These are phyloP conservation scores for Blastobotrys buckinghamii DNA, from an alignment of 1,139 yeast genomes.

Conservation along the genomic window DNA sequence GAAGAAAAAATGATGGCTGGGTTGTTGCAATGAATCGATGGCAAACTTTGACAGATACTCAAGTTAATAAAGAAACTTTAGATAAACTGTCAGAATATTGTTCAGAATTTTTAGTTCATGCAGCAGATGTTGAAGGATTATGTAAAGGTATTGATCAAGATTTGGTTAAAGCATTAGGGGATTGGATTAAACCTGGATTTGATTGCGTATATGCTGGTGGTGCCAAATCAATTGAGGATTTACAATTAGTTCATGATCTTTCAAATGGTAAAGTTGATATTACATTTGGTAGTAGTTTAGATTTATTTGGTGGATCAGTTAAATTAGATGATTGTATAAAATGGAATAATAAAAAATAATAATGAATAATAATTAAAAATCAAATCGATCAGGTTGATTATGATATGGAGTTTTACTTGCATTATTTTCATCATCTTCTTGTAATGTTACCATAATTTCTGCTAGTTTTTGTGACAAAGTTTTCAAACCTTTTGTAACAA, in stretches of 20 bases:
- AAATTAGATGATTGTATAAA: conserved; percentile 62
- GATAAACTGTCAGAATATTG: conserved; percentile 55
- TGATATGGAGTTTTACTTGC: conserved; percentile 2
- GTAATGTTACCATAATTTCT: conserved; percentile 76
- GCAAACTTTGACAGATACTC: conserved; percentile 78
- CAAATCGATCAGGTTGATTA: background rate
- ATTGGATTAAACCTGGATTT: conserved; percentile 61
- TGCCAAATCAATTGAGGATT: conserved; percentile 67
- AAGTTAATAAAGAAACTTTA: conserved; percentile 50
- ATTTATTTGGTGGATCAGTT: conserved; percentile 81
- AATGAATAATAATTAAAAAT: background rate
- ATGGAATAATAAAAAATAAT: conserved; percentile 48
- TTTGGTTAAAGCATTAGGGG: conserved; percentile 62
- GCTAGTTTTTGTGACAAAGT: conserved; percentile 89
- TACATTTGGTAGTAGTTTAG: conserved; percentile 89
- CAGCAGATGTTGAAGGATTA: conserved; percentile 97
- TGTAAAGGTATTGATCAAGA: conserved; percentile 87
- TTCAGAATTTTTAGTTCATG: conserved; percentile 85
- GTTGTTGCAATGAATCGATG: conserved; percentile 94
- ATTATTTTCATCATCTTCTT: conserved; percentile 28
- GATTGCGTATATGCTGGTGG: conserved; percentile 97
- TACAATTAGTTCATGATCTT: conserved; percentile 54
- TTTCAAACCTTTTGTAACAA: conserved; percentile 73
- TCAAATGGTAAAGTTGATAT: conserved; percentile 82
- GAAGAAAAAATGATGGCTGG: conserved; percentile 55